phyloP scores from a whole-genome alignment of 306 rosid genomes.

The Rosa persica region DNA sequence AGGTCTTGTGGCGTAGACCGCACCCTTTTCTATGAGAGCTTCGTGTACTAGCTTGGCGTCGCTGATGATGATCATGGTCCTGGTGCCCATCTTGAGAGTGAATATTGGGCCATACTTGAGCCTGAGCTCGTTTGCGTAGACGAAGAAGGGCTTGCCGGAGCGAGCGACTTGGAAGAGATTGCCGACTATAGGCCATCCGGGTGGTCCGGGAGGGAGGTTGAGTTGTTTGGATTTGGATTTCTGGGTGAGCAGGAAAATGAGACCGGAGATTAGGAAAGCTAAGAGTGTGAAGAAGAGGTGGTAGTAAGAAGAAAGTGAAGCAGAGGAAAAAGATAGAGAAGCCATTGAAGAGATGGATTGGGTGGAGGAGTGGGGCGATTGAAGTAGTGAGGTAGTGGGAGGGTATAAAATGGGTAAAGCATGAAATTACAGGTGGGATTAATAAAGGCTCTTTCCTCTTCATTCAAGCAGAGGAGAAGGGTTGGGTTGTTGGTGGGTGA shows the following conservation, averaged over 20 bases:
- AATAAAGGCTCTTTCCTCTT: slow-evolving; percentile 36
- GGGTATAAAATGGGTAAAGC: slow-evolving; percentile 50
- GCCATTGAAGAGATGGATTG: slow-evolving; percentile 37
- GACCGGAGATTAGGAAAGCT: slow-evolving; percentile 47
- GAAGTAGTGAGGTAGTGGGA: neutral
- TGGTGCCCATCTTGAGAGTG: slow-evolving; percentile 83
- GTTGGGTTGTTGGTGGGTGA: slow-evolving; percentile 3
- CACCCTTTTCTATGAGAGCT: slow-evolving; percentile 70
- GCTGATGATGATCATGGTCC: slow-evolving; percentile 62
- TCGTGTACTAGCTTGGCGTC: slow-evolving; percentile 68
- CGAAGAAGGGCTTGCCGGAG: slow-evolving; percentile 69
- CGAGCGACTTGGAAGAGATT: slow-evolving; percentile 79
- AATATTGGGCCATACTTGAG: slow-evolving; percentile 62
- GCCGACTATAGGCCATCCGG: slow-evolving; percentile 93
- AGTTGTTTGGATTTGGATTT: slow-evolving; percentile 41
- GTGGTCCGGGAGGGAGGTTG: slow-evolving; percentile 88
- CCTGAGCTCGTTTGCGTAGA: slow-evolving; percentile 41
- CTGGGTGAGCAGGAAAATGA: slow-evolving; percentile 46
- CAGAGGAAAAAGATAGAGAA: slow-evolving; percentile 13
- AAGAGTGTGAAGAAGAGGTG: slow-evolving; percentile 51
- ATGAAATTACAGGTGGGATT: slow-evolving; percentile 64
- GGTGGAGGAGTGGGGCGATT: slow-evolving; percentile 1
- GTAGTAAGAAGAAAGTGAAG: slow-evolving; percentile 41
- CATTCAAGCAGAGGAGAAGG: neutral
- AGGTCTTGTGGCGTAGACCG: slow-evolving; percentile 56